Base-by-base conservation (phyloP, 2,329 filamentous ascomycete species). In the Fusarium sororula region DNA sequence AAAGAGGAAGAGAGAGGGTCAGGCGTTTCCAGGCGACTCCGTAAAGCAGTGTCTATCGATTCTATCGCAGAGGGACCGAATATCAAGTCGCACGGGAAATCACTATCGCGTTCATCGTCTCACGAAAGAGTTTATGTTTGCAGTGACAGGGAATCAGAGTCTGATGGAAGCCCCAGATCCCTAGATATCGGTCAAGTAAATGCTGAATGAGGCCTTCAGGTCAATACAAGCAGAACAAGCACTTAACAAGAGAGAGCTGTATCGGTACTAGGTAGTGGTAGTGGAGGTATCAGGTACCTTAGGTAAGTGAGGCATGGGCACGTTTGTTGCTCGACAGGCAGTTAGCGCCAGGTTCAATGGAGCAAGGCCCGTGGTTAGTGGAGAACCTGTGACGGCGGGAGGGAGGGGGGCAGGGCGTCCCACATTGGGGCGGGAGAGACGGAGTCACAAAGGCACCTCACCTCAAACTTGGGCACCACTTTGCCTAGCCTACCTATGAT, bases 391-490 rank as follows among this genome's bases (percentile, higher is more conserved):
- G 65, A 70, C 42, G 18, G 30, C 41, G n/a, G 55, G 66, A 35
- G n/a, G 55, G 66, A 35, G 32, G 32, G 66, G 47, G 26, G 14
- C 71, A 68, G 59, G 55, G 44, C 63, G 59, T 53, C 61, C 71
- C 71, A 74, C 67, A 59, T 59, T 59, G 66, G 63, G 66, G 63
- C 62, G 71, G 71, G 70, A 74, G 66, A 61, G 20, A 70, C 57
- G 66, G 58, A 69, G 65, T 55, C 50, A 44, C 57, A 30, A 32
- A 26, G 54, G 39, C 54, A 44, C 39, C 62, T 41, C 57, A 65
- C 48, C 48, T 53, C 48, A 48, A 67, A 45, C 64, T 66, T 28
- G 32, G 26, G 20, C 26, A 48, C 20, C 26, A 50, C 47, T 30
- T 50, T 50, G 47, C 47, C 28, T 35, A 35, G 32, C 32, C 32